Base-by-base conservation (phyloP, 2,329 filamentous ascomycete species). In the Keithomyces neogunnii region DNA sequence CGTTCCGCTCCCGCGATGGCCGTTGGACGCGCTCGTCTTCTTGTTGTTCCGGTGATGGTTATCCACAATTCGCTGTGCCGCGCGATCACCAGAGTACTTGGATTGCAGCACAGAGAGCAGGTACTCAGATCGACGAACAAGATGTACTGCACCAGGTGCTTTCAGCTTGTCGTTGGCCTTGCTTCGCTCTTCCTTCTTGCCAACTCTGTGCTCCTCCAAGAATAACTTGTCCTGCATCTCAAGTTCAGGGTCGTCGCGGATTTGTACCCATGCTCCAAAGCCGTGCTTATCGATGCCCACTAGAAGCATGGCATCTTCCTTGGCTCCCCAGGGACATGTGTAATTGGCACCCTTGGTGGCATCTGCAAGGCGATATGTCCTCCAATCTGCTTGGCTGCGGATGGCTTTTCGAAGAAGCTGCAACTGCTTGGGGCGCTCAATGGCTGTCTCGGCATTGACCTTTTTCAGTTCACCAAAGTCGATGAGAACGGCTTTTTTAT, bases 21-120 rank as follows among this genome's bases (percentile, higher is more conserved):
- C 80, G 59, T 82, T 82, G 56, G 72, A 65, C 47, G 81, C 65
- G 4, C 70, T 66, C 2, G 73, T 69, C 63, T 95, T 92, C 73
- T 95, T 95, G 72, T 91, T 95, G 71, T 92, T 96, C 51, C 91
- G 88, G 66, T 95, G 91, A 61, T 96, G 91, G 57, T 96, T 96
- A 61, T 96, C 91, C 31, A 95, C 84, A 1, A 86, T 82, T 62
- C 84, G 85, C 66, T 88, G 90, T 3, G 86, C 87, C 26, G 81
- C 81, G 32, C 80, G 77, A 62, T 95, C 88, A 55, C 82, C 83
- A 2, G 84, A 86, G 68, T 95, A 89, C 63, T 95, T 84, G 10
- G 82, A 89, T 64, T 92, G 89, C 54, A 99, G 74, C 1, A 99
- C 90, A n/a, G 90, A 96, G 40, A 99, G 77, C 11, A 99, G 79